Evolutionary conservation across 23 red algal genomes (phyloP).

Genomic region (Cyanidioschyzon merolae): DNA sequence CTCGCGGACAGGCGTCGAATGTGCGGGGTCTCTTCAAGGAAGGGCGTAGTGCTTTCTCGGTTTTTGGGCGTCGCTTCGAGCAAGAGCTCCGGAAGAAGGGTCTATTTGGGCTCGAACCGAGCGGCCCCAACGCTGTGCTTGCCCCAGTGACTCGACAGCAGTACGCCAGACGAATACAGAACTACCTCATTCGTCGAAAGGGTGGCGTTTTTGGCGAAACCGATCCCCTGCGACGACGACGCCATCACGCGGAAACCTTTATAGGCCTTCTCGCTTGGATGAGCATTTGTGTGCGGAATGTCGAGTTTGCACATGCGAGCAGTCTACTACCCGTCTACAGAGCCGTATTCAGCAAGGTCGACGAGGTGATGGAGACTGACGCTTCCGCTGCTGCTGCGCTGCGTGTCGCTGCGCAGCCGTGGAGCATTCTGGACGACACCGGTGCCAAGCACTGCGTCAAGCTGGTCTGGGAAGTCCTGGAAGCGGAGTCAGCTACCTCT

Average conservation of each 20-base stretch:
- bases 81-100: not conserved
- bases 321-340: not conserved
- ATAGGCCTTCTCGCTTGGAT: not conserved
- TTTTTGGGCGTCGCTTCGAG: not conserved
- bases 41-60: not conserved
- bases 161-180: not conserved
- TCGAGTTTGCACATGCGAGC: not conserved
- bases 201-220: not conserved
- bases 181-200: not conserved
- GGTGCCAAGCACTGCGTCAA: not conserved
- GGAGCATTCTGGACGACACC: not conserved
- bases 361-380: not conserved
- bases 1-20: not conserved
- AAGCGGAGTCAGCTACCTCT: not conserved
- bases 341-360: not conserved
- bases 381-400: not conserved
- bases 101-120: not conserved
- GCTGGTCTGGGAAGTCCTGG: not conserved
- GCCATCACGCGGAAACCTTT: not conserved
- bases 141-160: not conserved
- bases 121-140: not conserved
- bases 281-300: not conserved
- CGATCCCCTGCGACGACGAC: not conserved
- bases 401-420: not conserved
- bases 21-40: not conserved